Conservation (phyloP, 164 flowering plant genomes). For the Magnolia officinalis region DNA sequence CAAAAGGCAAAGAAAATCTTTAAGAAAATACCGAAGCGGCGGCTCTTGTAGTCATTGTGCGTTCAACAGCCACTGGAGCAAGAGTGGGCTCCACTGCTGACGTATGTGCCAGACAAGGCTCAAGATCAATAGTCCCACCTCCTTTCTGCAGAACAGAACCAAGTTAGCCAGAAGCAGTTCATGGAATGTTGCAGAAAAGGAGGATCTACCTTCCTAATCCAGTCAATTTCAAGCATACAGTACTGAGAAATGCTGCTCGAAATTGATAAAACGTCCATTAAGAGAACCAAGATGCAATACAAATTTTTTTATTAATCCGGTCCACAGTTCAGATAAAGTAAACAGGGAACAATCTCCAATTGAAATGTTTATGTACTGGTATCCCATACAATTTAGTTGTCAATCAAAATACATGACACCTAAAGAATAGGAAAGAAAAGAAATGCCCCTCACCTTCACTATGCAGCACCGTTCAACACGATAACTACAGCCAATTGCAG, state of each 20-base stretch:
- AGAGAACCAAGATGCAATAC: neutral
- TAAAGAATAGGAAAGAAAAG: neutral
- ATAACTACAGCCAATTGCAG: conserved; percentile 94
- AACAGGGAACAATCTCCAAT: neutral
- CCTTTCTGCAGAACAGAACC: conserved; percentile 56
- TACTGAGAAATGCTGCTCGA: neutral
- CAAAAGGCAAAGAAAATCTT: neutral
- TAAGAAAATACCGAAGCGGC: conserved; percentile 79
- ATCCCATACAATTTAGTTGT: neutral
- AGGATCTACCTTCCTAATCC: neutral
- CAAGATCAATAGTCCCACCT: conserved; percentile 88
- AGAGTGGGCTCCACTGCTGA: conserved; percentile 96
- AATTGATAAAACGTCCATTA: neutral
- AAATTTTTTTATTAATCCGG: too few relatives aligned
- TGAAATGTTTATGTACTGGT: neutral
- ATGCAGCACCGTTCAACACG: conserved; percentile 91
- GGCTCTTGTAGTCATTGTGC: conserved; percentile 94
- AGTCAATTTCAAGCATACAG: neutral
- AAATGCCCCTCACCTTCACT: conserved; percentile 54
- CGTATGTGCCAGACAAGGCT: conserved; percentile 81
- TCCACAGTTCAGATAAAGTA: neutral
- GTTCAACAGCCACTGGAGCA: conserved; percentile 93
- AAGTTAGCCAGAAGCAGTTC: conserved; percentile 1
- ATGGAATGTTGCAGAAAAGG: conserved; percentile 1
- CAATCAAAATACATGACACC: neutral